phyloP scores from a whole-genome alignment of 1,139 yeast genomes.

The Williopsis jadinii region DNA sequence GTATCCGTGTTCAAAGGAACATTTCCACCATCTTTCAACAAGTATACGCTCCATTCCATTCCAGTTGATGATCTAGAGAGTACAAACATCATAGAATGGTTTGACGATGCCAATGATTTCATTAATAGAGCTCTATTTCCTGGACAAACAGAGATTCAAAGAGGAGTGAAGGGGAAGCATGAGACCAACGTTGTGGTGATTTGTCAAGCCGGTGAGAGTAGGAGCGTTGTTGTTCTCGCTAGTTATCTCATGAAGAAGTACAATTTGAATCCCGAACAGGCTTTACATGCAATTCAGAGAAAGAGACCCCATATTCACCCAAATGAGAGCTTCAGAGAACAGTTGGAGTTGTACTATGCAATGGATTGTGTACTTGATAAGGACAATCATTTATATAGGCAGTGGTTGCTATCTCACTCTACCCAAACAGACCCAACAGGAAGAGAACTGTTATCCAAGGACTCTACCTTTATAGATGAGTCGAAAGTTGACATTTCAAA shows the following conservation, averaged over 20 bases:
- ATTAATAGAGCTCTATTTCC: slow-evolving; percentile 59
- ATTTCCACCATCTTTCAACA: slow-evolving; percentile 44
- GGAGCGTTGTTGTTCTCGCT: slow-evolving; percentile 66
- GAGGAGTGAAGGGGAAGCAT: slow-evolving; percentile 35
- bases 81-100: slow-evolving; percentile 55
- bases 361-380: slow-evolving; percentile 35
- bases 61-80: slow-evolving; percentile 60
- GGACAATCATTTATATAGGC: slow-evolving; percentile 39
- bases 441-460: slow-evolving; percentile 23
- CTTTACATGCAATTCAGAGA: slow-evolving; percentile 65
- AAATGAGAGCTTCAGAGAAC: slow-evolving; percentile 71
- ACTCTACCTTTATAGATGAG: slow-evolving; percentile 23
- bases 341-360: slow-evolving; percentile 53
- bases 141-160: slow-evolving; percentile 24
- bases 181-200: slow-evolving; percentile 47
- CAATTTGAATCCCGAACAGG: slow-evolving; percentile 49
- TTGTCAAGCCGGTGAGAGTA: slow-evolving; percentile 84
- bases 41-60: slow-evolving; percentile 54
- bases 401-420: slow-evolving; percentile 40
- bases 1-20: slow-evolving; percentile 61
- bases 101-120: slow-evolving; percentile 55
- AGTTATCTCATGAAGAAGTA: slow-evolving; percentile 79
- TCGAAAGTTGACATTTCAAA: slow-evolving; percentile 15
- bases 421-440: slow-evolving; percentile 30
- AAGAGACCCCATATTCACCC: slow-evolving; percentile 56